These are phyloP conservation scores for Candida broadrunensis DNA, from an alignment of 805 yeast genomes.

Conservation along the genomic window DNA sequence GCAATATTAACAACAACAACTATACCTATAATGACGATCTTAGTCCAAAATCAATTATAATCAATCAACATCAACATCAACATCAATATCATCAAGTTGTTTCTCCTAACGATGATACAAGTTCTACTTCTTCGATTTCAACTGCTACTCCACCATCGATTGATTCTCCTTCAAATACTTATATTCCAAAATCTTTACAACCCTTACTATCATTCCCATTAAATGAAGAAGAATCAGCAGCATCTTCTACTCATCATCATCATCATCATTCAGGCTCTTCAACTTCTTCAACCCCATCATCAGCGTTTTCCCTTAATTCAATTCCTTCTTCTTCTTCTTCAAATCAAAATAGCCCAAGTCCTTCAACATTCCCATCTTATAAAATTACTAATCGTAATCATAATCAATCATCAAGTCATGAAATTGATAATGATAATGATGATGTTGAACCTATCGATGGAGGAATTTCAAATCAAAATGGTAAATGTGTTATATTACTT, in stretches of 20 bases:
- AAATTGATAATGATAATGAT: background rate
- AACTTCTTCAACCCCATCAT: background rate
- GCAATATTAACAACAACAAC: background rate
- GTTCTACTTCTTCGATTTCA: background rate
- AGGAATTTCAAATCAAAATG: constrained; percentile 14
- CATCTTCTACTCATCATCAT: too few relatives aligned
- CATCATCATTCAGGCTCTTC: background rate
- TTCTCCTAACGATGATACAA: background rate
- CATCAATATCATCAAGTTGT: background rate
- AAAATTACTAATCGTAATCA: background rate
- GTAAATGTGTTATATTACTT: constrained; percentile 24
- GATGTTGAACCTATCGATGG: background rate
- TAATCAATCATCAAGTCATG: background rate
- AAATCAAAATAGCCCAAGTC: background rate
- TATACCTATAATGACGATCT: background rate
- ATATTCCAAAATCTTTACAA: constrained; percentile 10
- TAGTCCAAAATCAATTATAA: background rate
- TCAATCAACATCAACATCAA: background rate
- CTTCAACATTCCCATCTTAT: background rate
- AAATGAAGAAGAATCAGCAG: background rate
- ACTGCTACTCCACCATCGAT: background rate
- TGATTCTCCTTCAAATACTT: constrained; percentile 1
- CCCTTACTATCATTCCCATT: constrained; percentile 11
- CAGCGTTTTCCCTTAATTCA: background rate
- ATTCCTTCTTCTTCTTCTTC: background rate